phyloP scores from a whole-genome alignment of 2,329 filamentous ascomycete species.

The Xylaria sp. region DNA sequence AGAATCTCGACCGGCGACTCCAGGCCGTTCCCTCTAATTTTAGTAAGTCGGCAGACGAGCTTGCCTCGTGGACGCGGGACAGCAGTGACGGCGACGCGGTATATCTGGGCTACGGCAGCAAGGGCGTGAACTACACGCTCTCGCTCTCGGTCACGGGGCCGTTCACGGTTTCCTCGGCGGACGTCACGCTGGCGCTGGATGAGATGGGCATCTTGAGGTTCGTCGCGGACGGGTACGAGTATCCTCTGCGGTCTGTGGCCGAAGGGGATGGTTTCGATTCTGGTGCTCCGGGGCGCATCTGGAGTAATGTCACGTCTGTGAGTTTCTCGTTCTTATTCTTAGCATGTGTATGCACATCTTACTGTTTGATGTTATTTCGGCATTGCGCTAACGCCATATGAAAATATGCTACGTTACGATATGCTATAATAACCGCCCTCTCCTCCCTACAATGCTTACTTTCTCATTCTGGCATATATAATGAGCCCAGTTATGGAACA shows the following conservation, averaged over 20 bases:
- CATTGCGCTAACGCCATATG: neutral
- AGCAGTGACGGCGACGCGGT: constrained; percentile 32
- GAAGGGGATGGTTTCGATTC: constrained; percentile 58
- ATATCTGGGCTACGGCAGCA: constrained; percentile 53
- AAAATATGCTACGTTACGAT: too few relatives aligned
- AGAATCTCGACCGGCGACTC: constrained; percentile 57
- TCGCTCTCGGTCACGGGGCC: constrained; percentile 53
- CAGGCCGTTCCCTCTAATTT: neutral
- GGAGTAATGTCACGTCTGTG: constrained; percentile 57
- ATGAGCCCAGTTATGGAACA: neutral
- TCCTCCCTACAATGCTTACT: neutral
- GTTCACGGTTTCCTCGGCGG: constrained; percentile 58
- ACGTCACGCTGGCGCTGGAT: constrained; percentile 55
- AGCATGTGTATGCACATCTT: neutral
- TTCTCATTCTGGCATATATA: neutral
- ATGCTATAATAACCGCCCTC: neutral
- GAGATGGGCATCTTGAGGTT: constrained; percentile 54
- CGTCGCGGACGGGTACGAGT: constrained; percentile 56
- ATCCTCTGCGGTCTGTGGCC: constrained; percentile 60
- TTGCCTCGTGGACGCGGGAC: constrained; percentile 37
- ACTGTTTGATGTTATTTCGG: neutral
- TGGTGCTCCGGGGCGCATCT: constrained; percentile 62
- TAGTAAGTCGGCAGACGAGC: constrained; percentile 28
- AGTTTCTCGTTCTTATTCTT: neutral
- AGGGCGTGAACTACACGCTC: constrained; percentile 60